Percentiles rank a stretch among this genome's conserved stretches.
Conservation (phyloP, 2,329 filamentous ascomycete genomes). For the Ploettnerulaceae sp. region DNA sequence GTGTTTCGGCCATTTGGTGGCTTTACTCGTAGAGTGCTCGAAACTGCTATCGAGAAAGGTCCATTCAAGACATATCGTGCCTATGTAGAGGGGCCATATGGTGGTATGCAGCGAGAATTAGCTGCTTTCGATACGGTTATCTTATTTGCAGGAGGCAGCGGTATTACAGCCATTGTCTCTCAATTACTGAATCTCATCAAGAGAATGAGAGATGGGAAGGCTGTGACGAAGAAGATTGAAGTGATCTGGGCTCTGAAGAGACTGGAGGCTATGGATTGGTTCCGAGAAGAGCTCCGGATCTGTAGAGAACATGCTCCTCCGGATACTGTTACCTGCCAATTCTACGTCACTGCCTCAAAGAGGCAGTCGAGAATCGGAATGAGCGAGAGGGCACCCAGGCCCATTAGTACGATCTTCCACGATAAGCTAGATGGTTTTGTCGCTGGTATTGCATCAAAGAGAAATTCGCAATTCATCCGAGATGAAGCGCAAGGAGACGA, state of each 20-base stretch:
- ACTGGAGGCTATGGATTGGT: conserved; percentile 95
- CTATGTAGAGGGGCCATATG: conserved; percentile 91
- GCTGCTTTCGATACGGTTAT: conserved; percentile 92
- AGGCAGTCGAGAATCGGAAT: conserved; percentile 27
- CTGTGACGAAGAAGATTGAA: conserved; percentile 83
- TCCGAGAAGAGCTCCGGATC: conserved; percentile 88
- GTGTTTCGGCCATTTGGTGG: conserved; percentile 90
- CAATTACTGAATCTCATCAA: conserved; percentile 93
- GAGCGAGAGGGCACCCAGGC: conserved; percentile 49
- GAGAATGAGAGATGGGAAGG: conserved; percentile 90
- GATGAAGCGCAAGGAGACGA: conserved; percentile 75
- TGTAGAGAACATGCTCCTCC: conserved; percentile 85
- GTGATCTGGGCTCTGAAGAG: conserved; percentile 93
- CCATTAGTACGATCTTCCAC: conserved; percentile 71
- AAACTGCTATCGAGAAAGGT: conserved; percentile 77
- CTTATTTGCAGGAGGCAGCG: conserved; percentile 88
- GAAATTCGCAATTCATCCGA: conserved; percentile 77
- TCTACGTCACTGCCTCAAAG: conserved; percentile 82
- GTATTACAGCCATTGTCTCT: conserved; percentile 88
- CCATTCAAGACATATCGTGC: conserved; percentile 90
- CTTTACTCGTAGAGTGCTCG: conserved; percentile 81
- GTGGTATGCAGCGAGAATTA: conserved; percentile 85
- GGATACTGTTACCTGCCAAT: conserved; percentile 86
- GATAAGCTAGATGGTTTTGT: conserved; percentile 86
- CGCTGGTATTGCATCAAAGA: conserved; percentile 78